Evolutionary conservation across 257 asterid genomes (phyloP).

Genomic region (Solanum microdontum): DNA sequence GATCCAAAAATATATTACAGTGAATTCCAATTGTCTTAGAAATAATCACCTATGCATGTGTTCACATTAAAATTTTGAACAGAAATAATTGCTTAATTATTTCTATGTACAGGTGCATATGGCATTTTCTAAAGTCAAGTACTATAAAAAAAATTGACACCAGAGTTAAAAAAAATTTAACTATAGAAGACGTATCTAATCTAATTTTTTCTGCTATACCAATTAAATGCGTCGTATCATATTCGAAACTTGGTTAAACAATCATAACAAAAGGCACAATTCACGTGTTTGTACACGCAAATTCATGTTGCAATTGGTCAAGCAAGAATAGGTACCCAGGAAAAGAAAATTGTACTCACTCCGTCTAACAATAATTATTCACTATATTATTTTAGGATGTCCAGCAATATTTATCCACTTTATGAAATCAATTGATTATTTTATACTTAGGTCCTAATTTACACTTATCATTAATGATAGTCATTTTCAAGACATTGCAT

Average conservation of each 20-base stretch:
- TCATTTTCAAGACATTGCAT: too few species aligned
- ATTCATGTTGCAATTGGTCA: background rate
- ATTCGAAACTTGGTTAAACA: background rate
- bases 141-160: background rate
- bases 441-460: too few species aligned
- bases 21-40: background rate
- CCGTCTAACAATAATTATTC: too few species aligned
- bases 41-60: background rate
- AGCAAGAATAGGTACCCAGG: background rate
- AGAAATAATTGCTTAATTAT: background rate
- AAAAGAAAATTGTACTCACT: background rate
- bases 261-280: background rate
- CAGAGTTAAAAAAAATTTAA: background rate
- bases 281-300: background rate
- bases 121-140: background rate
- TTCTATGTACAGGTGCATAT: background rate
- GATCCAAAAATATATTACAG: too few species aligned
- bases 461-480: too few species aligned
- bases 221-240: background rate
- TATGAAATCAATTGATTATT: too few species aligned
- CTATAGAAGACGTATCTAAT: background rate
- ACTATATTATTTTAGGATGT: too few species aligned
- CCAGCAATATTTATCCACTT: too few species aligned
- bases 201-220: background rate
- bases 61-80: background rate